These are phyloP conservation scores for Fusarium pseudocircinatum DNA, from an alignment of 2,329 filamentous ascomycete genomes.

Conservation along the genomic window DNA sequence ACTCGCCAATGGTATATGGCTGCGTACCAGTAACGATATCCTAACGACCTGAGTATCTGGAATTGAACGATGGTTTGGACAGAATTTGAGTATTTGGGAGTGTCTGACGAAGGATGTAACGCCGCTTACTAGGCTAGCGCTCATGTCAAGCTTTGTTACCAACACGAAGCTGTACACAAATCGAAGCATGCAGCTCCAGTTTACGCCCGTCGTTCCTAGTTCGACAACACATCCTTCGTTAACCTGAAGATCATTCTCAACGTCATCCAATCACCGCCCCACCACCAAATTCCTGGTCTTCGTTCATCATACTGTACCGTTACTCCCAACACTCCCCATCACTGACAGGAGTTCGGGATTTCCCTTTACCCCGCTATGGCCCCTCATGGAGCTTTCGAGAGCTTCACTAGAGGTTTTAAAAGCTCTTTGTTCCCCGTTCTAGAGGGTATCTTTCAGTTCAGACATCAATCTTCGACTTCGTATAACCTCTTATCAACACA, in stretches of 20 bases:
- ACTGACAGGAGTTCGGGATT: slow-evolving; percentile 23
- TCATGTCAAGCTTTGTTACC: background rate
- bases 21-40: background rate
- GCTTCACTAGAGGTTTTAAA: slow-evolving; percentile 29
- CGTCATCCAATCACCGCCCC: slow-evolving; percentile 46
- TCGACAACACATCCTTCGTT: slow-evolving; percentile 12
- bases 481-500: slow-evolving; percentile 1
- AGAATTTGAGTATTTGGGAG: background rate
- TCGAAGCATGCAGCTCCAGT: slow-evolving; percentile 20
- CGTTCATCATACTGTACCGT: slow-evolving; percentile 18
- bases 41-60: slow-evolving; percentile 17
- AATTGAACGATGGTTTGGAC: background rate
- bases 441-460: background rate
- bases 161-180: slow-evolving; percentile 17
- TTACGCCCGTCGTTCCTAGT: slow-evolving; percentile 23
- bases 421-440: background rate
- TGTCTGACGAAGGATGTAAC: background rate
- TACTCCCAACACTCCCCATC: slow-evolving; percentile 27
- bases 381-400: slow-evolving; percentile 39
- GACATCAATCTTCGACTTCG: slow-evolving; percentile 8
- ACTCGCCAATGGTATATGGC: slow-evolving; percentile 1
- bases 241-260: slow-evolving; percentile 31
- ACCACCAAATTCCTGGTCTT: slow-evolving; percentile 34
- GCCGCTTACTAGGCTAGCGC: background rate
- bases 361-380: slow-evolving; percentile 43